Base-by-base conservation (phyloP, 768 basidiomycete genomes). In the Stropharia rugosoannulata region DNA sequence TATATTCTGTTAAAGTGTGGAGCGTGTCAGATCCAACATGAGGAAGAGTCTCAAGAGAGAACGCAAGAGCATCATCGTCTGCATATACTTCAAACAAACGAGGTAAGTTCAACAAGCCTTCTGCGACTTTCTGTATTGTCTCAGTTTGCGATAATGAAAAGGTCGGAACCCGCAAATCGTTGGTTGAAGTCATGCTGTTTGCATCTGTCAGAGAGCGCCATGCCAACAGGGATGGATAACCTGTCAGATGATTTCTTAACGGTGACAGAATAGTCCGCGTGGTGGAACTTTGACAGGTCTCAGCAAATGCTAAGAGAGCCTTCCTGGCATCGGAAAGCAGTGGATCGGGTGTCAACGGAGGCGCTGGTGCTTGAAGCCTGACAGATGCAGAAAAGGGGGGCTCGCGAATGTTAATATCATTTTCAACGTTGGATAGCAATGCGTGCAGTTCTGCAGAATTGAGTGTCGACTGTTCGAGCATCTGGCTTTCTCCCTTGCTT, bases 111-210 rank as follows among this genome's bases (percentile, higher is more conserved):
- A 98, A 78, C 35, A 99, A 73, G n/a, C 95, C 94, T 66, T 98
- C 97, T 2, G 92, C 90, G 32, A 98, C 87, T 55, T 86, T 85
- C 57, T 95, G 90, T 58, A 97, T 87, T 4, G 82, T 85, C 51
- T 93, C 91, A 52, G 87, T 96, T 1, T 95, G 95, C 9, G 91
- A 92, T 11, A 98, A 78, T 1, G 95, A 97, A 74, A 99, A 99
- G 5, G 84, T 91, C 2, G 97, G 97, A 5, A 98, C 82, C 35
- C 82, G 79, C 25, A 92, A 75, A 37, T 86, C 84, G 65, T 76
- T 77, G 18, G 76, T 75, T 18, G 77, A 70, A 6, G 70, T 73
- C 12, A 75, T 77, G 5, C 73, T 67, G 60, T 76, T 82, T 18
- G 82, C 73, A 62, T 83, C 82, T 59, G 74, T 75, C 0, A 75